phyloP scores from a whole-genome alignment of 306 rosid genomes.

The Vachellia collinsii region DNA sequence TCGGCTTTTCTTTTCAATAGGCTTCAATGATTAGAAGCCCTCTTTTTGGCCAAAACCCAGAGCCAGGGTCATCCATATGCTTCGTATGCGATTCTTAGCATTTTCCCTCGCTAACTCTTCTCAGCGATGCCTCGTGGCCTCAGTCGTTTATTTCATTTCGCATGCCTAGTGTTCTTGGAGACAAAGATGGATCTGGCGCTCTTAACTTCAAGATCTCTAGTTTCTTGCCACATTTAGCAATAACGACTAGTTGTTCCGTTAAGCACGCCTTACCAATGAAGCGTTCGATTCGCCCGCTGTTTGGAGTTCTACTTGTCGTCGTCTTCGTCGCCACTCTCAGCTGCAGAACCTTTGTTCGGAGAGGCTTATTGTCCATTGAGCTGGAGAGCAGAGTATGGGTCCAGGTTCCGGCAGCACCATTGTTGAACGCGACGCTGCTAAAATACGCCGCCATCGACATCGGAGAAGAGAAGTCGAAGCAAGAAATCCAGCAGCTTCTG shows the following conservation, averaged over 20 bases:
- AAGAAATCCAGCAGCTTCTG: slow-evolving; percentile 69
- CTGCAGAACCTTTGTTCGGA: slow-evolving; percentile 58
- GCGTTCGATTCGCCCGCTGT: slow-evolving; percentile 71
- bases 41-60: slow-evolving; percentile 28
- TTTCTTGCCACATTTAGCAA: slow-evolving; percentile 51
- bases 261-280: slow-evolving; percentile 61
- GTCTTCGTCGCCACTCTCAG: slow-evolving; percentile 62
- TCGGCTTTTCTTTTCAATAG: neutral
- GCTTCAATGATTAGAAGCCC: slow-evolving; percentile 26
- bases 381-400: slow-evolving; percentile 42
- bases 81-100: slow-evolving; percentile 23
- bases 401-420: slow-evolving; percentile 40
- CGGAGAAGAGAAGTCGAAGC: slow-evolving; percentile 60
- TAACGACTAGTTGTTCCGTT: slow-evolving; percentile 33
- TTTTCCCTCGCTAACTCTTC: neutral
- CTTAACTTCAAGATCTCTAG: slow-evolving; percentile 48
- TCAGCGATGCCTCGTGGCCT: neutral
- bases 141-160: neutral
- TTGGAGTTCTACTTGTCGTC: slow-evolving; percentile 59
- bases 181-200: slow-evolving; percentile 60
- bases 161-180: slow-evolving; percentile 55
- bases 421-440: slow-evolving; percentile 73
- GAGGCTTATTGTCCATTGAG: slow-evolving; percentile 52
- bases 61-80: neutral
- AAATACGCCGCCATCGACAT: slow-evolving; percentile 61